Evolutionary conservation across 2,329 filamentous ascomycete genomes (phyloP), one percentile per base, ranked within the genome.

Genomic region (Cordyceps pruinosa): DNA sequence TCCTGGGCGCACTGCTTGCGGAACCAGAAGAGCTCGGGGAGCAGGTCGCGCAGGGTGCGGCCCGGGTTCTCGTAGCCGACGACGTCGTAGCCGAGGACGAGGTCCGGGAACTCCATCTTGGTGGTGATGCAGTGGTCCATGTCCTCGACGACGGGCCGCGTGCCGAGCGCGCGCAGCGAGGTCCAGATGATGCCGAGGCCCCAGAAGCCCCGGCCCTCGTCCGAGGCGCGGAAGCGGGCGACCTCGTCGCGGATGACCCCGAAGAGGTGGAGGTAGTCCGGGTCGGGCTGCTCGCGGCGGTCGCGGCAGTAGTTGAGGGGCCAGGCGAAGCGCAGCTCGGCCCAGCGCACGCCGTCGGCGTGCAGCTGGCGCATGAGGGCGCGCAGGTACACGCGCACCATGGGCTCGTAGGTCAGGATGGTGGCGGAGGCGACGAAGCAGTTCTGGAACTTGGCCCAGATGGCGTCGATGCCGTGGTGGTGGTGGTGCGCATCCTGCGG

Each of bases 1-100:
- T 90, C 86, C 66, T 89, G 80, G 1, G 83, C 82, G 69, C 91
- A 97, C 64, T 87, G 83, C 70, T 93, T 92, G 62, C 86, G 86
- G 79, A 97, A 97, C 90, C 90, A 97, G 71, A 97, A 93, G 0
- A 97, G 76, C 66, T 96, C 84, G 0, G 92, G 91, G 0, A 93
- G 80, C 4, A 96, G 74, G 63, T 94, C 88, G 30, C 81, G 78
- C 26, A 97, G 81, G 0, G 90, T 80, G 13, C 89, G 82, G 1
- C 91, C 92, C 1, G 80, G 70, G 66, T 95, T 89, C 75, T 97
- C 93, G 70, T 93, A 88, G 0, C 90, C 92, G 5, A 96, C 91
- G 10, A 97, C 74, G 70, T 97, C 93, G 71, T 90, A 97, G 12
- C 93, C 93, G 26, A 88, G 85, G 64, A 97, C 84, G 8, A 95